These are phyloP conservation scores for Vitis rotundifolia DNA, from an alignment of 164 flowering plant species.

Conservation along the genomic window DNA sequence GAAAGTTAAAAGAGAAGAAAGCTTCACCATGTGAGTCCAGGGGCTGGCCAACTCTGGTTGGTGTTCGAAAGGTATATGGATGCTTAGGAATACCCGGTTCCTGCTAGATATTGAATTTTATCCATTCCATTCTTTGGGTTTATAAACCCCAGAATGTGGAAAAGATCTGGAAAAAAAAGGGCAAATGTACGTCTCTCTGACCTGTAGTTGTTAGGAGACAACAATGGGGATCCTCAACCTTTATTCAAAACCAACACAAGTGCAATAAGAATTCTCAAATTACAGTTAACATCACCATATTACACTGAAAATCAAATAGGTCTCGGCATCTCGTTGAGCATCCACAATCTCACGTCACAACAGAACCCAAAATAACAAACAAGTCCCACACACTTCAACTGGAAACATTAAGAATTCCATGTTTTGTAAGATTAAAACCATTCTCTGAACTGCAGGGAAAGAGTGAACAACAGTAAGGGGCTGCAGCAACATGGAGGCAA, in stretches of 20 bases:
- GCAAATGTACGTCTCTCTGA: no score
- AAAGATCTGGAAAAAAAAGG: no score
- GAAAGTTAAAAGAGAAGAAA: no score
- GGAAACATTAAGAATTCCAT: conserved; percentile 11
- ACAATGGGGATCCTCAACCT: background rate
- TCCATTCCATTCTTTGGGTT: no score
- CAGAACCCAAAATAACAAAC: conserved; percentile 7
- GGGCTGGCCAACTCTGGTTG: no score
- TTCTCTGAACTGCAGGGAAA: conserved; percentile 10
- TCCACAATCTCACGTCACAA: conserved; percentile 15
- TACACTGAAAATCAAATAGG: conserved; percentile 15
- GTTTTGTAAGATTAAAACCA: conserved; percentile 13
- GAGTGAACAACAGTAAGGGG: background rate
- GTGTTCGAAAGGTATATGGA: no score
- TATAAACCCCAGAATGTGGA: no score
- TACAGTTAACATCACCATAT: conserved; percentile 2
- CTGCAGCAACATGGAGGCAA: conserved; percentile 5
- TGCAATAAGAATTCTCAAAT: conserved; percentile 5
- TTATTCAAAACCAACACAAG: background rate
- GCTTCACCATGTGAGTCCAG: no score
- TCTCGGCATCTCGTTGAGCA: conserved; percentile 17
- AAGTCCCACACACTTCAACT: conserved; percentile 17
- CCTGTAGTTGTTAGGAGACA: background rate
- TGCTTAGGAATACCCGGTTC: no score
- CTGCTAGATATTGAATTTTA: no score